Conservation (phyloP, 345 rosid species). For the Syzygium aromaticum region DNA sequence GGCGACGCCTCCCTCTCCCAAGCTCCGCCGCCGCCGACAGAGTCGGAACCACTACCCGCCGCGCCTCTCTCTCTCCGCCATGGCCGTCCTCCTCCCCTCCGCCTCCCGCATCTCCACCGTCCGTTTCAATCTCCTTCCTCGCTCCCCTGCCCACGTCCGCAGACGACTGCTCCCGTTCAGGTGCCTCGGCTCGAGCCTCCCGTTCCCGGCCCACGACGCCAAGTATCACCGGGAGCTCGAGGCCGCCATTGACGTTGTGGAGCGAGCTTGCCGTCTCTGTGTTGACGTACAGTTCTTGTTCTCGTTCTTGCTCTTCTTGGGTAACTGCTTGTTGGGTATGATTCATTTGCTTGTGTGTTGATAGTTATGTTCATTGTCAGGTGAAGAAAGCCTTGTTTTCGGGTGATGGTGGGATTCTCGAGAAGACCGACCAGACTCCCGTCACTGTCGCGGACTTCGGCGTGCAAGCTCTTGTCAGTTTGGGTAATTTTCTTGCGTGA, state of each 20-base stretch:
- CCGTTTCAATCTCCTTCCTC: conserved; percentile 11
- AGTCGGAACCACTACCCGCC: background rate
- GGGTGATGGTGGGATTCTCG: conserved; percentile 36
- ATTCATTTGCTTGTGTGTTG: background rate
- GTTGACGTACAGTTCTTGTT: conserved; percentile 35
- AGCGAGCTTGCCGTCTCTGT: conserved; percentile 80
- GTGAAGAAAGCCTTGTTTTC: conserved; percentile 42
- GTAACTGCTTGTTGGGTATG: background rate
- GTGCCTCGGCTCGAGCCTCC: conserved; percentile 53
- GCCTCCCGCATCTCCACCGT: conserved; percentile 30
- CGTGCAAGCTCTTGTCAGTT: conserved; percentile 83
- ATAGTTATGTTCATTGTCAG: conserved; percentile 3
- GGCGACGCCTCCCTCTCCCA: too few species aligned
- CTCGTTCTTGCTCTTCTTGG: background rate
- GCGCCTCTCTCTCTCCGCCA: background rate
- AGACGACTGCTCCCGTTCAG: conserved; percentile 28
- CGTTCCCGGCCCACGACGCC: conserved; percentile 50
- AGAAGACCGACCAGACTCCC: conserved; percentile 77
- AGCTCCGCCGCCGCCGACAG: background rate
- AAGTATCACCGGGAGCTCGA: conserved; percentile 65
- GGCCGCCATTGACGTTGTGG: conserved; percentile 61
- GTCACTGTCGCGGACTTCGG: conserved; percentile 91
- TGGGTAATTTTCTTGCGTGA: conserved; percentile 29
- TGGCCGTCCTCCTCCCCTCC: conserved; percentile 37
- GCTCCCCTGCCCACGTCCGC: conserved; percentile 9